Evolutionary conservation across 768 basidiomycete genomes (phyloP).

Genomic region (Royoungia palumana): DNA sequence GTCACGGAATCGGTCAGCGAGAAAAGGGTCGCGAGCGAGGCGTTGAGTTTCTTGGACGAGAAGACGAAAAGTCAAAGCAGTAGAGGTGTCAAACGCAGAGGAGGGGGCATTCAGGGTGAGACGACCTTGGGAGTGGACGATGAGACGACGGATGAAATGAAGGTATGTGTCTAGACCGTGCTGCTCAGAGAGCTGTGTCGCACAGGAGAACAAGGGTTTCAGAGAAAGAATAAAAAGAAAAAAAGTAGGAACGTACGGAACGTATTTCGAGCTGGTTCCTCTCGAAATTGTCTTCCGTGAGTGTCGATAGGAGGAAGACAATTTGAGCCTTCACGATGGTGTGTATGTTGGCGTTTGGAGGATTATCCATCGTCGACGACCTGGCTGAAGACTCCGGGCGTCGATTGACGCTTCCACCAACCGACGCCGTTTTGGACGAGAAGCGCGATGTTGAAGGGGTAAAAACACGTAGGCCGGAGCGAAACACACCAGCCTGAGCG

Average conservation of each 20-base stretch:
- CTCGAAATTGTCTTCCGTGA: constrained; percentile 96
- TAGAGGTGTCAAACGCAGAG: constrained; percentile 69
- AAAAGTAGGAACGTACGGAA: constrained; percentile 58
- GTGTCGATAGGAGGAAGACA: constrained; percentile 92
- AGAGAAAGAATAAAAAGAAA: constrained; percentile 9
- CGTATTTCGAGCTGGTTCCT: constrained; percentile 93
- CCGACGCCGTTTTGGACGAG: constrained; percentile 61
- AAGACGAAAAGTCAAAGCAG: constrained; percentile 76
- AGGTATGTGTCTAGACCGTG: constrained; percentile 97
- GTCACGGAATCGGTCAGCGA: constrained; percentile 88
- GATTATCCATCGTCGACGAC: constrained; percentile 82
- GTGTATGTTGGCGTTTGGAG: constrained; percentile 81
- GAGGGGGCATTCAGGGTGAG: constrained; percentile 57
- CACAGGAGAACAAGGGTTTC: constrained; percentile 13
- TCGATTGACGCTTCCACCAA: constrained; percentile 63
- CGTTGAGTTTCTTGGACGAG: constrained; percentile 86
- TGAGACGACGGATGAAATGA: constrained; percentile 95
- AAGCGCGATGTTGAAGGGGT: constrained; percentile 28
- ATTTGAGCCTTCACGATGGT: constrained; percentile 97
- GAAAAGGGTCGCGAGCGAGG: constrained; percentile 84
- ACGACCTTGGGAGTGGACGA: constrained; percentile 79
- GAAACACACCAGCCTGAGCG: constrained; percentile 31
- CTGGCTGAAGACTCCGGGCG: constrained; percentile 75
- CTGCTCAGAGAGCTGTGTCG: constrained; percentile 83
- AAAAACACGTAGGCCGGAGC: constrained; percentile 33